These are phyloP conservation scores for Parmelia sp. DNA, from an alignment of 495 filamentous ascomycete genomes.

Conservation along the genomic window DNA sequence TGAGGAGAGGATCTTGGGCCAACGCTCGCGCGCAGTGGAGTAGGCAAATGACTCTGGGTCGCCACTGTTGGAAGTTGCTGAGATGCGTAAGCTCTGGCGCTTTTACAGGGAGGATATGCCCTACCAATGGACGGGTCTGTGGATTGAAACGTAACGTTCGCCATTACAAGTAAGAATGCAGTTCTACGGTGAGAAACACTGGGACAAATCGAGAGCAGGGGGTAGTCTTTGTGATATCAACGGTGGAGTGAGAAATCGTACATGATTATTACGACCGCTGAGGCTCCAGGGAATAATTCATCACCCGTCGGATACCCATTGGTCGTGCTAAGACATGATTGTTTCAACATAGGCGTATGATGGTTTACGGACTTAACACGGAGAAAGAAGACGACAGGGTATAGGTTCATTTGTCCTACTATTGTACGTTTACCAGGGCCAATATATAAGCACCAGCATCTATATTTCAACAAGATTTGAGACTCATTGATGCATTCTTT, in stretches of 20 bases:
- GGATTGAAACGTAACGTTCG: not conserved
- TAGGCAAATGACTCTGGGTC: conserved; percentile 18
- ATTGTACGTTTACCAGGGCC: no score
- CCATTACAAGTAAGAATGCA: not conserved
- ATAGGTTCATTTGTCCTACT: no score
- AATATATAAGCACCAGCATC: no score
- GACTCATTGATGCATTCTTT: no score
- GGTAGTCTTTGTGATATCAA: not conserved
- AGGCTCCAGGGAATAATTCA: not conserved
- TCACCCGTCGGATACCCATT: not conserved
- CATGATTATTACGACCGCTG: not conserved
- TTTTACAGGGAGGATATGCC: not conserved
- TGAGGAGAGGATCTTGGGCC: conserved; percentile 20
- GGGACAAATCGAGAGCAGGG: not conserved
- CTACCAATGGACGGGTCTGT: conserved; percentile 6
- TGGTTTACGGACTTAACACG: no score
- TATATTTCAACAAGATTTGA: no score
- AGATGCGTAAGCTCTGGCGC: not conserved
- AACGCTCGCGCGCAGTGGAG: conserved; percentile 14
- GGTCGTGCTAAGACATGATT: not conserved
- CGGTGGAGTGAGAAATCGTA: not conserved
- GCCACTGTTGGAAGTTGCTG: conserved; percentile 14
- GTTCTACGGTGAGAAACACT: not conserved
- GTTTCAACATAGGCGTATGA: not conserved
- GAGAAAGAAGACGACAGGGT: no score